phyloP scores from a whole-genome alignment of 768 basidiomycete species.

The Xerocomellus amylosporus region DNA sequence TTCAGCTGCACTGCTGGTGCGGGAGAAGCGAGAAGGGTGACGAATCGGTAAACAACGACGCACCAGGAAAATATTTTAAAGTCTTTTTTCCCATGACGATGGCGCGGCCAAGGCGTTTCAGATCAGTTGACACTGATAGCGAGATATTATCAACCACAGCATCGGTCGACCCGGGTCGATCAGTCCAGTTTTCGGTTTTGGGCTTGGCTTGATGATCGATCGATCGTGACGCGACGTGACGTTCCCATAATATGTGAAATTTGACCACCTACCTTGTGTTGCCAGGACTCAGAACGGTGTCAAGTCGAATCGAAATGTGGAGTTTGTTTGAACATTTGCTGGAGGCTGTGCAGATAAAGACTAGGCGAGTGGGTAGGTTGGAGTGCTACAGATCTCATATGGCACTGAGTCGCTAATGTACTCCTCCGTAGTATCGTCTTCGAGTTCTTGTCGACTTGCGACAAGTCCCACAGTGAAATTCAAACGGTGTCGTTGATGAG shows the following conservation, averaged over 20 bases:
- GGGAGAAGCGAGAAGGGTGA: background rate
- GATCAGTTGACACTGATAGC: constrained; percentile 2
- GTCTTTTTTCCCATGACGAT: background rate
- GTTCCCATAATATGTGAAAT: no score
- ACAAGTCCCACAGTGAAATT: background rate
- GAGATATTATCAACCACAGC: background rate
- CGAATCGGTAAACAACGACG: background rate
- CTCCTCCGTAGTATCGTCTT: background rate
- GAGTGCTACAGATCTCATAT: no score
- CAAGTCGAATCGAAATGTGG: no score
- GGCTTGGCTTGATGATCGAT: background rate
- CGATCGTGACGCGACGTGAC: no score
- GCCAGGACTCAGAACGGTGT: no score
- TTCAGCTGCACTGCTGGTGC: no score
- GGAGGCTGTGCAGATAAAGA: no score
- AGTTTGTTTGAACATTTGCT: no score
- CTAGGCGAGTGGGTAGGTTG: no score
- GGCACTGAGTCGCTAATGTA: background rate
- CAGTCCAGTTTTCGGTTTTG: background rate
- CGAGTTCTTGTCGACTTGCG: background rate
- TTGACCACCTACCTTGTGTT: background rate
- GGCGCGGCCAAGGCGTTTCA: constrained; percentile 4
- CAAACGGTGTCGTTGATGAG: background rate
- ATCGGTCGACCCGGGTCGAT: background rate
- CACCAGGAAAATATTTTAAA: background rate